Conservation (phyloP, 164 flowering plant species). For the Kingdonia uniflora region DNA sequence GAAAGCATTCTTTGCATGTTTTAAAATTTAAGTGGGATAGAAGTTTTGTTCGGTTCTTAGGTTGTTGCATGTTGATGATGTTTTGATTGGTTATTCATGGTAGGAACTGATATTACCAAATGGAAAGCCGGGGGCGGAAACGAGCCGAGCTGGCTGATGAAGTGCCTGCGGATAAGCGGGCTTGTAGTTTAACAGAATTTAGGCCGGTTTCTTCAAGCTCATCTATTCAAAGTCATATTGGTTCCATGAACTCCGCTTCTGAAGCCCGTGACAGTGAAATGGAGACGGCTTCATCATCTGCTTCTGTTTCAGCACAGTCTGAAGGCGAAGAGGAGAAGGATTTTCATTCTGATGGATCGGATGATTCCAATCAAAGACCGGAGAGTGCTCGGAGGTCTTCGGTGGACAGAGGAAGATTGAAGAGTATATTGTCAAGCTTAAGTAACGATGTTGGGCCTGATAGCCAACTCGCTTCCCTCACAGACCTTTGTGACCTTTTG, state of each 20-base stretch:
- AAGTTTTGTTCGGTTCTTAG: no score
- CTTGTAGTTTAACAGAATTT: conserved; percentile 56
- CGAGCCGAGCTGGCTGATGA: conserved; percentile 49
- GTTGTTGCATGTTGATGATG: no score
- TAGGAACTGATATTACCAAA: conserved; percentile 6
- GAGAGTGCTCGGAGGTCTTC: conserved; percentile 17
- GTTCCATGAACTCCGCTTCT: conserved; percentile 17
- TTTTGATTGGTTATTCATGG: no score
- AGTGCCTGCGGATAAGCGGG: conserved; percentile 74
- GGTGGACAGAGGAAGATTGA: conserved; percentile 37
- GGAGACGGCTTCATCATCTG: conserved; percentile 41
- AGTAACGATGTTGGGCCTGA: conserved; percentile 24
- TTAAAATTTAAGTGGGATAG: no score
- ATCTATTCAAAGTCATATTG: conserved; percentile 21
- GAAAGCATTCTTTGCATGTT: no score
- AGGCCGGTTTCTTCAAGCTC: conserved; percentile 52
- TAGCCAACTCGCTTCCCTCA: conserved; percentile 44
- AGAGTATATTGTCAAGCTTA: conserved; percentile 26
- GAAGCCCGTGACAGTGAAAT: conserved; percentile 13
- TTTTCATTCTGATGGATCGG: conserved; percentile 36
- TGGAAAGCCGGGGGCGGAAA: conserved; percentile 75
- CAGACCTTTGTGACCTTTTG: conserved; percentile 73
- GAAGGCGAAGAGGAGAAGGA: conserved; percentile 33
- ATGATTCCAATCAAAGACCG: conserved; percentile 25
- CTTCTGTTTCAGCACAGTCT: conserved; percentile 45